phyloP scores from a whole-genome alignment of 306 rosid species.

The Cucurbita maxima region DNA sequence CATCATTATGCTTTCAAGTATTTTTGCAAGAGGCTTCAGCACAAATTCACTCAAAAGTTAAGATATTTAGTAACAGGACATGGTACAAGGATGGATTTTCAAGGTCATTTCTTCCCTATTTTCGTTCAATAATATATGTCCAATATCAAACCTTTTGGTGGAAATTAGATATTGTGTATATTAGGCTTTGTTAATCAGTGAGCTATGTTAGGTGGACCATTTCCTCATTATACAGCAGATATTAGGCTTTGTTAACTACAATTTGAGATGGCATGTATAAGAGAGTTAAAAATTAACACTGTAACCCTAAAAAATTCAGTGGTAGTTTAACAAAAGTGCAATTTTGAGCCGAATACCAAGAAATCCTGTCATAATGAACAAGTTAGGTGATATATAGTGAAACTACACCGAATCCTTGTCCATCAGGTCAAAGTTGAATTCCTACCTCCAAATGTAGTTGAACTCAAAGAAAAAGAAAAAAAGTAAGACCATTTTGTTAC shows the following conservation, averaged over 20 bases:
- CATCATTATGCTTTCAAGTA: neutral
- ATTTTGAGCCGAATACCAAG: neutral
- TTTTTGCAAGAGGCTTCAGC: neutral
- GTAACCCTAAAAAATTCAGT: neutral
- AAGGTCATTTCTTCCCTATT: neutral
- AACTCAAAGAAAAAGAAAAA: neutral
- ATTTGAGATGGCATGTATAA: neutral
- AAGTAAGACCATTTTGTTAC: neutral
- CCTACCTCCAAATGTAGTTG: neutral
- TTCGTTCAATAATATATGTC: neutral
- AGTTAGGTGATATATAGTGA: neutral
- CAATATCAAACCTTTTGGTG: neutral
- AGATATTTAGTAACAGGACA: neutral
- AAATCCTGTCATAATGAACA: neutral
- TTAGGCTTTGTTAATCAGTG: too few species aligned
- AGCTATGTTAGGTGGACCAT: neutral
- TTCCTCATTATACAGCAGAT: neutral
- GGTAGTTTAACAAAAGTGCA: neutral
- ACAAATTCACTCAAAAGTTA: neutral
- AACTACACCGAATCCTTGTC: neutral
- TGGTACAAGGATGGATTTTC: neutral
- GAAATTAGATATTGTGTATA: too few species aligned
- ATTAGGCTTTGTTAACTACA: neutral
- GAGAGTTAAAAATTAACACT: neutral
- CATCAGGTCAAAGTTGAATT: neutral